Percentiles rank a stretch among this genome's conserved stretches.
Evolutionary conservation across 192 early-diverging fungal genomes (phyloP).

Genomic region (Phlyctochytrium bullatum): DNA sequence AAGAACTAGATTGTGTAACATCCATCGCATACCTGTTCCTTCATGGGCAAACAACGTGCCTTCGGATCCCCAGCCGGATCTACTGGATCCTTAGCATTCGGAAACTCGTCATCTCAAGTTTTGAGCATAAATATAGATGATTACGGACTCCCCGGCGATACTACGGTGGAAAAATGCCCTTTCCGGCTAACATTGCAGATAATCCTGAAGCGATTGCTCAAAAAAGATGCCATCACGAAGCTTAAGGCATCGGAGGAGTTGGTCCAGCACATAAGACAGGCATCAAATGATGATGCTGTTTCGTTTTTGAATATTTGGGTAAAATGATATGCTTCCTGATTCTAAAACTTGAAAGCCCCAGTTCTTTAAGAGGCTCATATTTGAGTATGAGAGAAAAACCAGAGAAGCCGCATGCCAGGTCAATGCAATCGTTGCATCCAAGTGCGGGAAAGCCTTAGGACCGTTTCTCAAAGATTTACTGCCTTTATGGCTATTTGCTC

Average conservation of each 20-base stretch:
- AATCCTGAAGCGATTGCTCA: constrained; percentile 80
- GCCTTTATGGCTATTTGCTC: constrained; percentile 77
- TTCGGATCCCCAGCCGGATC: no score
- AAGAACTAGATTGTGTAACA: no score
- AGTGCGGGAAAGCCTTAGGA: constrained; percentile 72
- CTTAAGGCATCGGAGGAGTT: constrained; percentile 85
- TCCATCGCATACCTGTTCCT: no score
- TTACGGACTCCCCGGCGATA: no score
- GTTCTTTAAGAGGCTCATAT: constrained; percentile 56
- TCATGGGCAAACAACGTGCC: no score
- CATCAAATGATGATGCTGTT: constrained; percentile 8
- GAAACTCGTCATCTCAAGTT: no score
- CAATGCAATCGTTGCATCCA: constrained; percentile 67
- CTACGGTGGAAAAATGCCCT: no score
- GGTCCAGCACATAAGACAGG: constrained; percentile 49
- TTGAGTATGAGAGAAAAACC: constrained; percentile 85
- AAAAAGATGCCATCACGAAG: constrained; percentile 85
- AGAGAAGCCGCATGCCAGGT: constrained; percentile 64
- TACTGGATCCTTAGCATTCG: no score
- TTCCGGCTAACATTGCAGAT: constrained; percentile 50
- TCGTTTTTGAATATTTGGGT: constrained; percentile 21
- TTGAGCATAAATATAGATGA: no score
- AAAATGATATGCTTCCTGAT: background rate
- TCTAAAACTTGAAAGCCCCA: background rate
- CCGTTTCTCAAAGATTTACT: constrained; percentile 78